A percentile compares a stretch with the other conserved stretches of the same genome.
These are phyloP conservation scores for Verticillium isaacii DNA, from an alignment of 2,329 filamentous ascomycete genomes.

Conservation along the genomic window DNA sequence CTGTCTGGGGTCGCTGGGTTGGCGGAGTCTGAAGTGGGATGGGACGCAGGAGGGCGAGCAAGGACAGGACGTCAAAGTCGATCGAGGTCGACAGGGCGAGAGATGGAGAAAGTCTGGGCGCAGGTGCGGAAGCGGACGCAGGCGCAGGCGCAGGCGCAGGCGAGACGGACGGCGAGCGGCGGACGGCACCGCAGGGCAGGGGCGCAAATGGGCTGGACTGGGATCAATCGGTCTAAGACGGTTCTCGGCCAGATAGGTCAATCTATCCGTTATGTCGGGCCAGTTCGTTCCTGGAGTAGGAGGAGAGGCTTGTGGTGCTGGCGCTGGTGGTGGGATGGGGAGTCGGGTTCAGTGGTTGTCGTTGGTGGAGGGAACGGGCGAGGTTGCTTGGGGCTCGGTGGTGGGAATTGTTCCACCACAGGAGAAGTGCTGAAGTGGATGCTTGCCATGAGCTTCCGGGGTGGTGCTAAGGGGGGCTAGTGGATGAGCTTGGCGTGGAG, in stretches of 20 bases:
- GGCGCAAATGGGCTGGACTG: neutral
- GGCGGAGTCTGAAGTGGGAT: neutral
- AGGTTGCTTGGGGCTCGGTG: conserved; percentile 8
- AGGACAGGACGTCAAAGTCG: conserved; percentile 5
- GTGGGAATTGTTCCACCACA: conserved; percentile 15
- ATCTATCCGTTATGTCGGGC: neutral
- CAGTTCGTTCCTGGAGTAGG: neutral
- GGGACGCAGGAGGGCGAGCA: conserved; percentile 3
- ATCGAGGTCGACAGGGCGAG: conserved; percentile 3
- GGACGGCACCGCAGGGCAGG: neutral
- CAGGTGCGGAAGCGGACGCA: neutral
- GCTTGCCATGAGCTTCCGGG: conserved; percentile 9
- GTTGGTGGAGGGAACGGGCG: conserved; percentile 15
- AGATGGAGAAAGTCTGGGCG: conserved; percentile 1
- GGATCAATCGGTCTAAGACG: neutral
- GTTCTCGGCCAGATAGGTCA: neutral
- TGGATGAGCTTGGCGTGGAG: conserved; percentile 11
- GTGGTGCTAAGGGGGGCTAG: neutral
- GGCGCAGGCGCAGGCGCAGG: neutral
- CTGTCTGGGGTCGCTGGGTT: neutral
- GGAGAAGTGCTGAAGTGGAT: conserved; percentile 10
- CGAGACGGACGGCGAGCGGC: neutral
- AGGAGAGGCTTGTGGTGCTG: conserved; percentile 1
- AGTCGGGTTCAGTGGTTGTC: conserved; percentile 6
- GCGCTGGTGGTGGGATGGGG: conserved; percentile 4